Base-by-base conservation (phyloP, 2,329 filamentous ascomycete genomes). In the Didymella arachidicola region DNA sequence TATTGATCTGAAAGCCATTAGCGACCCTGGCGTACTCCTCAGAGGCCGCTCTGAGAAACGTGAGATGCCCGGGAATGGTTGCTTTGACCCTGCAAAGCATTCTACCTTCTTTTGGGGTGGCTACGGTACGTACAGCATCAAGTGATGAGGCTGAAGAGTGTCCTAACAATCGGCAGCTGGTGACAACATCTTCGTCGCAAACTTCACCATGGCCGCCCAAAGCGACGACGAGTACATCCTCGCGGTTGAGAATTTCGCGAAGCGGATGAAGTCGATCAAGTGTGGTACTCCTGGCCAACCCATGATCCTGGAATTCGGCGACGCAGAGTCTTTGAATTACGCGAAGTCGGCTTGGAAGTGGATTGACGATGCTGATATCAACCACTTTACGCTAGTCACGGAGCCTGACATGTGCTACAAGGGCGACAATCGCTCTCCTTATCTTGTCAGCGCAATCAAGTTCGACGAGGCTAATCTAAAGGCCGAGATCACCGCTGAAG, bases 391-490 rank as follows among this genome's bases (percentile, higher is more conserved):
- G 16, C 57, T 70, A 14, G 66, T 70, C 41, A 69, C 68, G 4
- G 63, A 66, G 19, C 59, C 63, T 19, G 49, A 69, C 42, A 67
- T 69, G 50, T 70, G 68, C 59, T 69, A 64, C 54, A 44, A 65
- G 19, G 68, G 68, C 26, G 66, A 70, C 27, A 57, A 69, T 27
- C 63, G 68, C n/a, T 64, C 66, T 6, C 66, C 68, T 0, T 70
- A 68, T 26, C 60, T 68, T 6, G 68, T 70, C 54, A 57, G 54
- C 12, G 53, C 51, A 25, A 65, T 70, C 36, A 58, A 54, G 11
- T 70, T 70, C 39, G 61, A 70, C 26, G 58, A 62, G 4, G 43
- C 48, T 8, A 66, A 58, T 7, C 53, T 67, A 12, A 60, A 39
- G 27, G 67, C 65, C 3, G 61, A 55, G 14, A 52, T 70, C 16